Conservation (phyloP, 768 basidiomycete species). For the Cystobasidium onofrii region DNA sequence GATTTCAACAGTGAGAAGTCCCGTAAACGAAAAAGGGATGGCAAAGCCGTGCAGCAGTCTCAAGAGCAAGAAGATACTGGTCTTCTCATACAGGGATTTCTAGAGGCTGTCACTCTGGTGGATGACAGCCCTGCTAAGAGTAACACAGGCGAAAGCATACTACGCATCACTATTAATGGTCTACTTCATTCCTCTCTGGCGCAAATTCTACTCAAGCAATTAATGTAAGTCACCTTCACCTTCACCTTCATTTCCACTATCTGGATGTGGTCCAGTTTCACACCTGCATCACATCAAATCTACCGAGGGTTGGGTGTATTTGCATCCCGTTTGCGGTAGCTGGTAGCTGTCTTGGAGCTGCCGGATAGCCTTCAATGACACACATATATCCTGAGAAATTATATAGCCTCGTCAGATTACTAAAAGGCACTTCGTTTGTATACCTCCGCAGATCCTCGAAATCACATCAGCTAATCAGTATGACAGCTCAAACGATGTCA, state of each 20-base stretch:
- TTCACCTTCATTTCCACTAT: neutral
- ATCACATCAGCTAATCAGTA: neutral
- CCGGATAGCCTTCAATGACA: no score
- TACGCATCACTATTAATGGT: neutral
- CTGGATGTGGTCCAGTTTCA: no score
- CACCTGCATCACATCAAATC: no score
- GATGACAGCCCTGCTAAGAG: neutral
- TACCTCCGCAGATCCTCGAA: neutral
- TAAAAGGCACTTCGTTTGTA: no score
- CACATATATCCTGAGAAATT: no score
- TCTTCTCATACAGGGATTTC: neutral
- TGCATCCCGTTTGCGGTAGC: no score
- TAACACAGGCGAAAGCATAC: neutral
- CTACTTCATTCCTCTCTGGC: neutral
- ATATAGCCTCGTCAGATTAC: no score
- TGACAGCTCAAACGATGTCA: neutral
- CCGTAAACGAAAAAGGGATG: neutral
- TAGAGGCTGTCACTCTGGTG: neutral
- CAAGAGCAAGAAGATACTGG: neutral
- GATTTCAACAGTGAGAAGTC: neutral
- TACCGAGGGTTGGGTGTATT: no score
- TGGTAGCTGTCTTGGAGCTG: no score
- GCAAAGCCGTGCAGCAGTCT: neutral
- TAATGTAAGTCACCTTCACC: neutral
- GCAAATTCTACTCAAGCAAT: neutral